A percentile compares a stretch with the other conserved stretches of the same genome.
phyloP scores from a whole-genome alignment of 2,329 filamentous ascomycete genomes.

The Epichloe uncinata region DNA sequence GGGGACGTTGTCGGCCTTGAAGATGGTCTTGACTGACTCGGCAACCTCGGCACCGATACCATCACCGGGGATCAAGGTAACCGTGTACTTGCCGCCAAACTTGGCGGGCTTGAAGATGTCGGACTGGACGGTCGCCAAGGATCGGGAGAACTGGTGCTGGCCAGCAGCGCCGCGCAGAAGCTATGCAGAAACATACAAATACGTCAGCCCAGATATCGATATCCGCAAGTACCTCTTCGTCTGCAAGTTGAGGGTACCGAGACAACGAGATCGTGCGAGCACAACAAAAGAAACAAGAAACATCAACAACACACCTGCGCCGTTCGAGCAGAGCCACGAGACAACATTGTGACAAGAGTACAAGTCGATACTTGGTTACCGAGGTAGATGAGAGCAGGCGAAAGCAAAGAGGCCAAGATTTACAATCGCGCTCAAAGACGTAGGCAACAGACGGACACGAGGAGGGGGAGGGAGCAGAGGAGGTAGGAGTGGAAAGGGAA shows the following conservation, averaged over 20 bases:
- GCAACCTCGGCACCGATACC: conserved; percentile 97
- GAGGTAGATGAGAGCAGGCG: neutral
- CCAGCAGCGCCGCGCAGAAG: conserved; percentile 38
- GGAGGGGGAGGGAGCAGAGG: neutral
- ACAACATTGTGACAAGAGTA: conserved; percentile 36
- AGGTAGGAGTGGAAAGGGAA: neutral
- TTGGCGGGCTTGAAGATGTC: conserved; percentile 99
- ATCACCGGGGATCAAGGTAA: conserved; percentile 95
- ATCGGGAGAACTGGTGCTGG: conserved; percentile 33
- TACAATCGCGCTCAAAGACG: neutral
- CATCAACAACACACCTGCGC: conserved; percentile 37
- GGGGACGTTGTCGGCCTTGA: conserved; percentile 98
- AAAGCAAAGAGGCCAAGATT: neutral
- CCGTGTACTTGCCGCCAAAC: conserved; percentile 98
- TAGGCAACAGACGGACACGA: neutral
- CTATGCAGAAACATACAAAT: conserved; percentile 17
- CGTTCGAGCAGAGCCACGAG: conserved; percentile 41
- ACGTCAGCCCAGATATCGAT: neutral
- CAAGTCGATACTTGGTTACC: neutral
- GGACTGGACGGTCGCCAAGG: conserved; percentile 71
- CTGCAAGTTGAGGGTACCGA: neutral
- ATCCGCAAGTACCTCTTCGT: neutral
- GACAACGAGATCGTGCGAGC: neutral
- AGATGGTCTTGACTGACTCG: conserved; percentile 96
- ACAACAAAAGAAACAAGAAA: neutral